These are phyloP conservation scores for Kodamaea sagamina DNA, from an alignment of 805 yeast genomes.

Conservation along the genomic window DNA sequence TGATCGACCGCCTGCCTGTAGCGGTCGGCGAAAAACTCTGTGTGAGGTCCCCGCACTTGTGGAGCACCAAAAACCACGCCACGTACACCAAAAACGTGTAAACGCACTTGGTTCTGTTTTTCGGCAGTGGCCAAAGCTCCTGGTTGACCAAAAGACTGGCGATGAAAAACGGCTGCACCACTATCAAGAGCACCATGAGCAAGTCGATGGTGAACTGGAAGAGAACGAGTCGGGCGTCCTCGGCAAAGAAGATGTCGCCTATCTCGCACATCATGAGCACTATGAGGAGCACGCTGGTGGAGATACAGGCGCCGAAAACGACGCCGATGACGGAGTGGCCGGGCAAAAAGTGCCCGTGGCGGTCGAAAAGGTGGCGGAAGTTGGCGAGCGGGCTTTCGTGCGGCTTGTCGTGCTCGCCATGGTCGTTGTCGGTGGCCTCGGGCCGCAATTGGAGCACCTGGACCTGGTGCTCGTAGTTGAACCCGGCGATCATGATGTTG, in stretches of 20 bases:
- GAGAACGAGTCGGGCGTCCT: constrained; percentile 29
- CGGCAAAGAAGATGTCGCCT: constrained; percentile 21
- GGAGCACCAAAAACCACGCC: constrained; percentile 37
- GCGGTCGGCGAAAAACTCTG: constrained; percentile 24
- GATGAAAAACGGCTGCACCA: constrained; percentile 46
- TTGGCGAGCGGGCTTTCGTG: background rate
- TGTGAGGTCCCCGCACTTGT: constrained; percentile 36
- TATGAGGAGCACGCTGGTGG: constrained; percentile 28
- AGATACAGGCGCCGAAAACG: constrained; percentile 31
- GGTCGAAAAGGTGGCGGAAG: constrained; percentile 9
- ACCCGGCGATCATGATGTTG: constrained; percentile 19
- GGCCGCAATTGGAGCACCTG: constrained; percentile 5
- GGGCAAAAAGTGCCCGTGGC: constrained; percentile 2
- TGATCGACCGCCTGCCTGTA: constrained; percentile 25
- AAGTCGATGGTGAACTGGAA: constrained; percentile 43
- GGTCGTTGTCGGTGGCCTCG: background rate
- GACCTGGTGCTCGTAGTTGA: constrained; percentile 11
- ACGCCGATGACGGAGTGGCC: constrained; percentile 20
- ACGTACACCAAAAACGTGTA: constrained; percentile 18
- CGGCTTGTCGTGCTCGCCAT: background rate
- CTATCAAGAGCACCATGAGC: constrained; percentile 40
- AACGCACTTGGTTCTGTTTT: background rate
- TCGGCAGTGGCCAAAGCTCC: constrained; percentile 23
- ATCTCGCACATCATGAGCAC: constrained; percentile 41
- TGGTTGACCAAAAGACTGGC: constrained; percentile 33